Evolutionary conservation across 768 basidiomycete genomes (phyloP), one percentile per base, ranked within the genome.

Genomic region (Psilocybe azurescens): DNA sequence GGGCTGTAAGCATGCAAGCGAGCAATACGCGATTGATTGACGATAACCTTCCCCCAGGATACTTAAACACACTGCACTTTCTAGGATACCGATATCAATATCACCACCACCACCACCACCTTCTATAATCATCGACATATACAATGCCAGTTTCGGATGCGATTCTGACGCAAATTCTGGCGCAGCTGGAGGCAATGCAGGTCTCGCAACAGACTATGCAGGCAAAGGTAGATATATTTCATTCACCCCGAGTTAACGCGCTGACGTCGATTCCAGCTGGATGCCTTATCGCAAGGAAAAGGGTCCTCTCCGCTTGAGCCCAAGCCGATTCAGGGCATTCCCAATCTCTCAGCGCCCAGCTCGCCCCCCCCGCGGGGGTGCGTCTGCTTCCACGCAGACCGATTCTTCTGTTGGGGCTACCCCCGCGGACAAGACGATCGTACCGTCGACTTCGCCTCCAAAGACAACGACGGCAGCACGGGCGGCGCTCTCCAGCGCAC

Each of bases 151-250:
- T 72, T 10, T 78, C 83, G 54, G 89, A 91, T 61, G 86, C 87
- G 11, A 73, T 88, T 6, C 78, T 95, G 52, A 82, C 83, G 0
- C 89, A 93, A 73, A 94, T 95, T 58, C 80, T 94, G 8, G 76
- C 79, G 5, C 89, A 89, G 75, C 83, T 95, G 56, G 81, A 89
- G 66, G 79, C 84, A 3, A 79, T 95, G 69, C 89, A 91, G 72
- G 75, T 89, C 52, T 86, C 86, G 53, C 91, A 94, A 71, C 90
- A 93, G 73, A 81, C 86, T 0, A 79, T 94, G 69, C 89, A 93
- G 66, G 87, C 90, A 24, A 92, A 95, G 83, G 92, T 93, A 20
- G 20, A 20, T 20, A 20, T 20, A 20, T 20, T 20, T 20, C 20
- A 20, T 20, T 20, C 20, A 20, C 20, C 20, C 20, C 20, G 20